Conservation (phyloP, 441 rosid species). For the Francoa sonchifolia region DNA sequence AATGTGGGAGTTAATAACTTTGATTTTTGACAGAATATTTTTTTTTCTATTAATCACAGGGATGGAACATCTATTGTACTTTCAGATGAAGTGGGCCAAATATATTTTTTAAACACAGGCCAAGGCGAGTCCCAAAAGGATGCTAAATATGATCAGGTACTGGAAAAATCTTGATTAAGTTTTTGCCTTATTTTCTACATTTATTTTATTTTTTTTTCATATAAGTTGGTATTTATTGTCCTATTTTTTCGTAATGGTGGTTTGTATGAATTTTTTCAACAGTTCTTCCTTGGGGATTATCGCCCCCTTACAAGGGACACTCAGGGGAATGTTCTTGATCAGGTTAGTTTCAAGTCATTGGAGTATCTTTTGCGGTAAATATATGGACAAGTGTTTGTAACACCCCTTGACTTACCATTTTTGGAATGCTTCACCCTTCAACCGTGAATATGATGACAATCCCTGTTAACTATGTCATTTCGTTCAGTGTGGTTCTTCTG, state of each 20-base stretch:
- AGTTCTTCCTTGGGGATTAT: conserved; percentile 99
- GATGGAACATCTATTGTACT: conserved; percentile 97
- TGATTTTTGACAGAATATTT: too few relatives aligned
- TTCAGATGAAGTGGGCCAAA: conserved; percentile 99
- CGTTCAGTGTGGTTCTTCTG: too few relatives aligned
- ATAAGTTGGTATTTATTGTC: conserved; percentile 5
- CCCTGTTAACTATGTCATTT: too few relatives aligned
- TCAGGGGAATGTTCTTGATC: conserved; percentile 76
- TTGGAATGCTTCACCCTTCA: too few relatives aligned
- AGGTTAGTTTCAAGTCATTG: conserved; percentile 39
- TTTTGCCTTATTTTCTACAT: conserved; percentile 5
- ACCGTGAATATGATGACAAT: too few relatives aligned
- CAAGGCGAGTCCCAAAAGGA: conserved; percentile 97
- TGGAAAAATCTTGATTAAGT: conserved; percentile 2
- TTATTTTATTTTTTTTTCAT: conserved; percentile 1
- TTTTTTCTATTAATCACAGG: too few relatives aligned
- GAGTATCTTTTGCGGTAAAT: conserved; percentile 9
- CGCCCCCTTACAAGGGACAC: conserved; percentile 82
- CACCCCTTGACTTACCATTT: too few relatives aligned
- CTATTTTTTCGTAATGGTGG: conserved; percentile 14
- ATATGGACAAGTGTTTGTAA: too few relatives aligned
- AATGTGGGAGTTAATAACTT: too few relatives aligned
- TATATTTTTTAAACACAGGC: conserved; percentile 82
- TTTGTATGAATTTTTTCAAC: conserved; percentile 12
- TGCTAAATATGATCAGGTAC: conserved; percentile 98